phyloP scores from a whole-genome alignment of 371 early-diverging fungal genomes.

The Dichotomocladium elegans region DNA sequence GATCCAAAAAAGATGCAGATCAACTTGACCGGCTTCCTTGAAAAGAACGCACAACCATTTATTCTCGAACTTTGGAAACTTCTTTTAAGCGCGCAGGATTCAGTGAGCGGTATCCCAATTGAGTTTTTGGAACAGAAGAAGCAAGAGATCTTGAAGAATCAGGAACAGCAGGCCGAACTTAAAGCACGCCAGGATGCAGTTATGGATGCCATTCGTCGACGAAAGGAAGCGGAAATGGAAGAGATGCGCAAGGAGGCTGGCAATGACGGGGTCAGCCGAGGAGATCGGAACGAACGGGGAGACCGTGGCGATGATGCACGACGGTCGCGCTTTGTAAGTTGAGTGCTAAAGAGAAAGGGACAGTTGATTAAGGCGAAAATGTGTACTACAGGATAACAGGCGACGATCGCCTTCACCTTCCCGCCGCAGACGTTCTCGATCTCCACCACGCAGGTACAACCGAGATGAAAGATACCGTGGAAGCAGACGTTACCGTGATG shows the following conservation, averaged over 20 bases:
- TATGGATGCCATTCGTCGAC: slow-evolving; percentile 39
- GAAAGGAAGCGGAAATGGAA: slow-evolving; percentile 16
- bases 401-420: slow-evolving; percentile 5
- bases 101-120: slow-evolving; percentile 82
- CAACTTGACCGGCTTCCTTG: slow-evolving; percentile 93
- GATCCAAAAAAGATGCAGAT: slow-evolving; percentile 92
- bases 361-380: neutral
- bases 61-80: slow-evolving; percentile 88
- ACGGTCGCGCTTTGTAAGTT: slow-evolving; percentile 18
- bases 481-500: neutral
- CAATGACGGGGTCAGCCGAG: slow-evolving; percentile 37
- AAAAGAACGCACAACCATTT: slow-evolving; percentile 76
- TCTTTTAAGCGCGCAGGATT: slow-evolving; percentile 83
- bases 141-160: slow-evolving; percentile 61
- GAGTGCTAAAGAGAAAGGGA: neutral
- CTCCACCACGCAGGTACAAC: slow-evolving; percentile 16
- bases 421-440: slow-evolving; percentile 20
- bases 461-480: neutral
- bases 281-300: slow-evolving; percentile 17
- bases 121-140: slow-evolving; percentile 83
- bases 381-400: neutral
- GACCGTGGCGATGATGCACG: slow-evolving; percentile 3
- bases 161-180: slow-evolving; percentile 23
- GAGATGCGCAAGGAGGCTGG: slow-evolving; percentile 26
- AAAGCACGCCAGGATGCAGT: slow-evolving; percentile 29